These are phyloP conservation scores for Fusarium sp. DNA, from an alignment of 2,329 filamentous ascomycete genomes.

Conservation along the genomic window DNA sequence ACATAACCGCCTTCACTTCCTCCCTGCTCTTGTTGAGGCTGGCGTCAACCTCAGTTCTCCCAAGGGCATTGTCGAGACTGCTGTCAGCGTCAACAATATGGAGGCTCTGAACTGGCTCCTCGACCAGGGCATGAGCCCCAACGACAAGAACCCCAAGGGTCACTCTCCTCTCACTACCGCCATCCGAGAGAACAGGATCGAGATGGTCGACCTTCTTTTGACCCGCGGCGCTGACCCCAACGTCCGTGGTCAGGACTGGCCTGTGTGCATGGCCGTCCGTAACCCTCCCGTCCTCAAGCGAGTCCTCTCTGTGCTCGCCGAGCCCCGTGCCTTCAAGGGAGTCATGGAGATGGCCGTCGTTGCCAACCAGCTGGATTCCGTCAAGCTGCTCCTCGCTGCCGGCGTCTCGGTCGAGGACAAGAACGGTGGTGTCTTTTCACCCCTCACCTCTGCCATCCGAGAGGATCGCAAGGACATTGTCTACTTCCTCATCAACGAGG, in stretches of 20 bases:
- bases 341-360: constrained; percentile 76
- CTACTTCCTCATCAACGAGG: constrained; percentile 69
- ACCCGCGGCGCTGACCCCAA: constrained; percentile 70
- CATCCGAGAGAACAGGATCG: constrained; percentile 68
- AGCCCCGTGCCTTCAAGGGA: constrained; percentile 72
- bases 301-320: constrained; percentile 67
- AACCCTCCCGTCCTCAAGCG: constrained; percentile 70
- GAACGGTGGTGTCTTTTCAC: constrained; percentile 78
- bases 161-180: constrained; percentile 74
- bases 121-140: constrained; percentile 69
- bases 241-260: constrained; percentile 76
- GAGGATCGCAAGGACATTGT: constrained; percentile 73
- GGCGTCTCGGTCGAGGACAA: constrained; percentile 78
- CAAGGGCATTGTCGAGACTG: constrained; percentile 74
- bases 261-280: constrained; percentile 75
- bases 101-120: constrained; percentile 71
- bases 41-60: constrained; percentile 70
- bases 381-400: constrained; percentile 73
- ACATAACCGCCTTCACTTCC: constrained; percentile 70
- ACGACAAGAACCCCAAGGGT: constrained; percentile 68
- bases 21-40: constrained; percentile 69
- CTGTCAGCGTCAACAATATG: constrained; percentile 70
- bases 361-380: constrained; percentile 73
- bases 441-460: constrained; percentile 74
- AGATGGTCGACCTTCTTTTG: constrained; percentile 70